Evolutionary conservation across 2,329 filamentous ascomycete genomes (phyloP).

Genomic region (Cladobotryum protrusum): DNA sequence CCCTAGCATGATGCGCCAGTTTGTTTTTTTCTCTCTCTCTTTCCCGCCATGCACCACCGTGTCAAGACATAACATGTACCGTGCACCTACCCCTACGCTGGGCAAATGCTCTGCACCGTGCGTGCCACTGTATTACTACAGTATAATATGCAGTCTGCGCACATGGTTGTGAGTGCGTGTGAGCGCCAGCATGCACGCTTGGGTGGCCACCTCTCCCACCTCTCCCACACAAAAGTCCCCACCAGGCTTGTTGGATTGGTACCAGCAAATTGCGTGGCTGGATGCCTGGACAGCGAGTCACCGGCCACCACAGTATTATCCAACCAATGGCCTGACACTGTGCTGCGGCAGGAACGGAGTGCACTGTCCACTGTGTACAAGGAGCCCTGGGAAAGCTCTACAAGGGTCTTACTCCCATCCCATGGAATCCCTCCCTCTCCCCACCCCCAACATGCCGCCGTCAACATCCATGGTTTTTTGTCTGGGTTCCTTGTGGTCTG

Average conservation of each 20-base stretch:
- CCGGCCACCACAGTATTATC: not conserved
- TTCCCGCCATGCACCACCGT: too few relatives aligned
- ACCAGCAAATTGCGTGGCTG: slow-evolving; percentile 11
- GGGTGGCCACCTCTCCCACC: not conserved
- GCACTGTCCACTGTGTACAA: too few relatives aligned
- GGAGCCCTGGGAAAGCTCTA: too few relatives aligned
- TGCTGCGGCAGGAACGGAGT: too few relatives aligned
- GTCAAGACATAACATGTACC: too few relatives aligned
- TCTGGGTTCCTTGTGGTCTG: not conserved
- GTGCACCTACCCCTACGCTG: not conserved
- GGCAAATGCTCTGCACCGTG: not conserved
- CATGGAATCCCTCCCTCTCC: not conserved
- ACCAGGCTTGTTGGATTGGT: slow-evolving; percentile 7
- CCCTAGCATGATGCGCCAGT: not conserved
- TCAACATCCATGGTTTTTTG: not conserved
- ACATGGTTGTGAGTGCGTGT: too few relatives aligned
- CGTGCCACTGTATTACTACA: not conserved
- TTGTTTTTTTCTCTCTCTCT: not conserved
- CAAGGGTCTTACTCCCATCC: too few relatives aligned
- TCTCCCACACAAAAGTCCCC: not conserved
- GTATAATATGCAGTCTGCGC: too few relatives aligned
- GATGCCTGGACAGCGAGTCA: slow-evolving; percentile 9
- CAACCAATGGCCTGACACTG: too few relatives aligned
- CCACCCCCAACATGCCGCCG: not conserved
- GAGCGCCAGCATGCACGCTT: too few relatives aligned